These are phyloP conservation scores for Magnolia sinica DNA, from an alignment of 164 flowering plant genomes.

Conservation along the genomic window DNA sequence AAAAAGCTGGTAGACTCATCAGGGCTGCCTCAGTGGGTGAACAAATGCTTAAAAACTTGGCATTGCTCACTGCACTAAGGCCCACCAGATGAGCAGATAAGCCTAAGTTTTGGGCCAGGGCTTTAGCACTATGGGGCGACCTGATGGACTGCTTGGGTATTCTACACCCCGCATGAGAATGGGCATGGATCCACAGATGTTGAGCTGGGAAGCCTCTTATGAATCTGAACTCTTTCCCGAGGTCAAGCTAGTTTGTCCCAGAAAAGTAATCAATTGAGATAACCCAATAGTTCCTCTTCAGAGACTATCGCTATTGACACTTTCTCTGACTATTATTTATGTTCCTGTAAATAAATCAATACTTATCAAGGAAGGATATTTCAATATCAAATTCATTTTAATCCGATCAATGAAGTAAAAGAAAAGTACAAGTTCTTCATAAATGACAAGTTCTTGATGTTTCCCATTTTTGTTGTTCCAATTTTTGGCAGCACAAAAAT, in stretches of 20 bases:
- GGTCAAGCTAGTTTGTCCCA: not conserved
- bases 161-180: not conserved
- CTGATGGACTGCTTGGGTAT: not conserved
- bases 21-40: not conserved
- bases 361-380: too few relatives aligned
- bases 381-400: too few relatives aligned
- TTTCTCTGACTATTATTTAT: too few relatives aligned
- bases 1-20: too few relatives aligned
- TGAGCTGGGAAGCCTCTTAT: too few relatives aligned
- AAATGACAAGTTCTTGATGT: too few relatives aligned
- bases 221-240: not conserved
- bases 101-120: not conserved
- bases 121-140: not conserved
- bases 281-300: not conserved
- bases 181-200: not conserved
- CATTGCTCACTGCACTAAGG: not conserved
- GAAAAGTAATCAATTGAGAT: not conserved
- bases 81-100: not conserved
- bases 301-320: too few relatives aligned
- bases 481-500: too few relatives aligned
- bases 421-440: too few relatives aligned
- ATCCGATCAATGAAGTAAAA: too few relatives aligned
- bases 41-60: not conserved
- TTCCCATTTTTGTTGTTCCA: too few relatives aligned
- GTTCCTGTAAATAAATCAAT: too few relatives aligned